Conservation (phyloP, 2,329 filamentous ascomycete genomes). For the Colletotrichum coccodes region DNA sequence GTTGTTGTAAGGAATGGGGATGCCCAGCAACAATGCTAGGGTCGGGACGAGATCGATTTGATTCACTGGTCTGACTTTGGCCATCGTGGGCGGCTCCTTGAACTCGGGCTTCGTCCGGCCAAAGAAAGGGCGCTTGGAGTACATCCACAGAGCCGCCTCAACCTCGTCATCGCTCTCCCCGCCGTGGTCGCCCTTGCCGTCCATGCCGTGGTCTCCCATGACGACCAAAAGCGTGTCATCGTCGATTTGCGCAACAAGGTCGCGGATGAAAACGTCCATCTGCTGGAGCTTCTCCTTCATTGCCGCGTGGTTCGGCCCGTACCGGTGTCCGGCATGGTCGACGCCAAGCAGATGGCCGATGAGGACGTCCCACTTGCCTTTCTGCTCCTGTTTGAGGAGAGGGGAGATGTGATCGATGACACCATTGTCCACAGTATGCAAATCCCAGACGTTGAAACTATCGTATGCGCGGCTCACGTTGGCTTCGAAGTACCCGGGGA, state of each 20-base stretch:
- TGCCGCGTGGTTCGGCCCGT: slow-evolving; percentile 90
- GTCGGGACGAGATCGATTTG: slow-evolving; percentile 98
- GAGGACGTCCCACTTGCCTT: slow-evolving; percentile 88
- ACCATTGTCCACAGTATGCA: slow-evolving; percentile 96
- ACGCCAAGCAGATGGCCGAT: slow-evolving; percentile 95
- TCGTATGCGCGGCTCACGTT: slow-evolving; percentile 91
- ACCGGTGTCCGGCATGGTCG: slow-evolving; percentile 95
- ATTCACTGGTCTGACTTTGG: slow-evolving; percentile 78
- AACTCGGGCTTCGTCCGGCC: slow-evolving; percentile 76
- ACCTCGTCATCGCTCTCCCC: slow-evolving; percentile 97
- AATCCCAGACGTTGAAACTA: slow-evolving; percentile 97
- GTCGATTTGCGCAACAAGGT: slow-evolving; percentile 78
- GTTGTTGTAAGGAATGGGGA: slow-evolving; percentile 97
- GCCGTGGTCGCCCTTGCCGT: slow-evolving; percentile 96
- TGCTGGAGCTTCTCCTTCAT: slow-evolving; percentile 92
- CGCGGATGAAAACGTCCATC: slow-evolving; percentile 85
- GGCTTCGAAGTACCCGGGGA: slow-evolving; percentile 91
- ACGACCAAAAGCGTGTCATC: slow-evolving; percentile 90
- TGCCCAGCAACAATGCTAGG: slow-evolving; percentile 84
- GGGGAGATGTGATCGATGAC: slow-evolving; percentile 93
- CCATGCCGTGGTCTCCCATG: slow-evolving; percentile 99
- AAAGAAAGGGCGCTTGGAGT: slow-evolving; percentile 87
- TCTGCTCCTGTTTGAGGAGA: slow-evolving; percentile 73
- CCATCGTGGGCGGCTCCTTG: slow-evolving; percentile 70
- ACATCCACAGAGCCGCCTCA: slow-evolving; percentile 97